Conservation (phyloP, 352 stramenopile genomes). For the Aphanomyces cochlioides region DNA sequence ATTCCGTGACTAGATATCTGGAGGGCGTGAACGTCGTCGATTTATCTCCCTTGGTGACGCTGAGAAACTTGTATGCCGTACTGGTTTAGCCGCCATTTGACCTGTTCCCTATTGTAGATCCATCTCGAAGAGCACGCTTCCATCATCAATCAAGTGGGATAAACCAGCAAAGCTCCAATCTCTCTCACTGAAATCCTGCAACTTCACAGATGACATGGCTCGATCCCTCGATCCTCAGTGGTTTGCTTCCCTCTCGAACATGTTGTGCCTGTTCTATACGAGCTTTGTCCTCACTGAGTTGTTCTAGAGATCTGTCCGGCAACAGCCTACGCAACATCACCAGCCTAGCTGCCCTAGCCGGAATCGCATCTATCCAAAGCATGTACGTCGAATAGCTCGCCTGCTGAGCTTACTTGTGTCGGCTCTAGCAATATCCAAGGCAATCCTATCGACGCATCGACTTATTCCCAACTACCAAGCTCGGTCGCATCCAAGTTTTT, state of each 20-base stretch:
- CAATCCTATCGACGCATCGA: constrained; percentile 5
- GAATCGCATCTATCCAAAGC: background rate
- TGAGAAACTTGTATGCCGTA: too few species aligned
- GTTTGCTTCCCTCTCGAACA: too few species aligned
- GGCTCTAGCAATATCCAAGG: background rate
- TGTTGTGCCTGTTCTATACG: too few species aligned
- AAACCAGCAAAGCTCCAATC: background rate
- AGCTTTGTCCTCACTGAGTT: background rate
- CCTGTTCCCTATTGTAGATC: background rate
- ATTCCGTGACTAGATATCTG: too few species aligned
- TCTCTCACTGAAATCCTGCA: background rate
- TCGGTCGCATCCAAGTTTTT: too few species aligned
- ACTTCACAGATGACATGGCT: background rate
- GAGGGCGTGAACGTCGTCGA: too few species aligned
- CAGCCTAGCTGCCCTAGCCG: too few species aligned
- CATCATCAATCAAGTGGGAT: background rate
- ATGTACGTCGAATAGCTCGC: background rate
- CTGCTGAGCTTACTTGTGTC: background rate
- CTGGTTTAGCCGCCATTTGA: too few species aligned
- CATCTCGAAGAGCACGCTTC: background rate
- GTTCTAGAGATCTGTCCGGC: constrained; percentile 1
- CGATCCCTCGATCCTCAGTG: background rate
- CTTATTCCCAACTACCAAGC: too few species aligned
- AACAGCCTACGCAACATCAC: background rate
- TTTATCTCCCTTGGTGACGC: too few species aligned